phyloP scores from a whole-genome alignment of 2,329 filamentous ascomycete genomes.

The Zymoseptoria tritici region DNA sequence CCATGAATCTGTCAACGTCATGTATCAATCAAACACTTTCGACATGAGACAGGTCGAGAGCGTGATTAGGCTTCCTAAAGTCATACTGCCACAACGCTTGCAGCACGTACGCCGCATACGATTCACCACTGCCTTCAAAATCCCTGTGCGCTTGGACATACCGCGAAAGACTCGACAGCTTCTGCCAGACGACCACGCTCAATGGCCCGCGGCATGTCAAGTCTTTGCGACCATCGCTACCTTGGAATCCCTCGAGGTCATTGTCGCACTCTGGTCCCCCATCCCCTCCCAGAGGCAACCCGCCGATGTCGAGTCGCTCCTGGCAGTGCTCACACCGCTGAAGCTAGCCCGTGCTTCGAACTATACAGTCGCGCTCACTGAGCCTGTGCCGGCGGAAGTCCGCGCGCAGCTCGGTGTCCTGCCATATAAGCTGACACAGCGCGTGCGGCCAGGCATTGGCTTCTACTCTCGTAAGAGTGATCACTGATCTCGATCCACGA shows the following conservation, averaged over 20 bases:
- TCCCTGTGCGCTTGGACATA: background rate
- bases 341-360: background rate
- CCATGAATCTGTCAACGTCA: background rate
- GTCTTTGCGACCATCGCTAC: background rate
- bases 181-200: background rate
- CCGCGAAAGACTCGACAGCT: background rate
- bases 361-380: background rate
- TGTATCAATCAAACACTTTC: constrained; percentile 5
- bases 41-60: background rate
- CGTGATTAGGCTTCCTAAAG: background rate
- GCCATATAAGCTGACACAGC: background rate
- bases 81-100: constrained; percentile 2
- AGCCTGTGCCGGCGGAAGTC: background rate
- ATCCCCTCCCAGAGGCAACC: background rate
- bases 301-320: background rate
- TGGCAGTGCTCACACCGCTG: background rate
- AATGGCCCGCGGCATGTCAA: background rate
- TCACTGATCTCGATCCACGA: too few species aligned
- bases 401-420: background rate
- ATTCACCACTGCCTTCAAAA: background rate
- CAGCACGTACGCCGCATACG: constrained; percentile 2
- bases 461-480: background rate
- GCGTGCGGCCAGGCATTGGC: background rate
- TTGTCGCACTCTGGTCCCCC: background rate
- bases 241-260: background rate